phyloP scores from a whole-genome alignment of 1,284 basidiomycete species.

The Cerioporus squamosus region DNA sequence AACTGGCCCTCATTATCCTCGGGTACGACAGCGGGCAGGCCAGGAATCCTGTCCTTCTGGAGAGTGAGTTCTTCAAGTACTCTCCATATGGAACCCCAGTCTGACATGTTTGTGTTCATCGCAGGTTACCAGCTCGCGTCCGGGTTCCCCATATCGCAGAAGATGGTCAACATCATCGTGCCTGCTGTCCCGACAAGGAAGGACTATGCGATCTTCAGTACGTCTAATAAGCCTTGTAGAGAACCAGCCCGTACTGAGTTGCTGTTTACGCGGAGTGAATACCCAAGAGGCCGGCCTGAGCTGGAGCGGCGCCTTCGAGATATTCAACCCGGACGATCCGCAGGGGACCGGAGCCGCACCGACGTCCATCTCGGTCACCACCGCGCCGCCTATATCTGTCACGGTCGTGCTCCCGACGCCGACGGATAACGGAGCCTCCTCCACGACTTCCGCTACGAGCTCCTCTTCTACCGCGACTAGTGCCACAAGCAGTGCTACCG shows the following conservation, averaged over 20 bases:
- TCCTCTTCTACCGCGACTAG: neutral
- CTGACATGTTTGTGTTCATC: neutral
- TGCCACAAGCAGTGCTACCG: neutral
- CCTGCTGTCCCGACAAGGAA: neutral
- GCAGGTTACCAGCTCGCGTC: neutral
- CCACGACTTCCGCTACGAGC: neutral
- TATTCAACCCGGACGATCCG: neutral
- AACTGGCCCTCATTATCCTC: neutral
- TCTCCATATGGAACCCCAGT: neutral
- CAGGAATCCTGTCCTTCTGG: neutral
- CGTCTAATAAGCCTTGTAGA: neutral
- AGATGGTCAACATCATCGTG: constrained; percentile 1
- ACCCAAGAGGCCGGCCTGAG: neutral
- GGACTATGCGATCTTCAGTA: neutral
- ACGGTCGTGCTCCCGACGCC: neutral
- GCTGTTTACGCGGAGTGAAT: neutral
- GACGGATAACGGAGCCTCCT: neutral
- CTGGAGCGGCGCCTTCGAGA: neutral
- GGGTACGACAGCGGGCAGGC: neutral
- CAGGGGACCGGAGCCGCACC: neutral
- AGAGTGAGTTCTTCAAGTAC: neutral
- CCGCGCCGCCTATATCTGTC: neutral
- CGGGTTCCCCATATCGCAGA: neutral
- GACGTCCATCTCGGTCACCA: neutral
- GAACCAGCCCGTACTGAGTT: too few species aligned